Conservation (phyloP, 2,329 filamentous ascomycete species). For the Colletotrichum sp. region DNA sequence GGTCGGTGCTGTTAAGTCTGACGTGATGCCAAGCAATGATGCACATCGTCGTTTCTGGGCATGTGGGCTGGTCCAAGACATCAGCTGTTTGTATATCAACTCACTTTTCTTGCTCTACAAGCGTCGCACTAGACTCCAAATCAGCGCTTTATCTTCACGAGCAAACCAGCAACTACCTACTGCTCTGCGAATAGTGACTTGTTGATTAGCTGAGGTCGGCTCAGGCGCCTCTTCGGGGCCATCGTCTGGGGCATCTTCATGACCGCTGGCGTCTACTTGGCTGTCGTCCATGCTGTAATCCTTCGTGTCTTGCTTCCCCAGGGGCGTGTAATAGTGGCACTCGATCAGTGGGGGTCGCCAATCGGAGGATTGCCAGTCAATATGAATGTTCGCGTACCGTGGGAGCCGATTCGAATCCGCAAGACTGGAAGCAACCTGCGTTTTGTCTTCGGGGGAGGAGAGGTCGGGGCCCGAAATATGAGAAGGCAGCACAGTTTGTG, state of each 20-base stretch:
- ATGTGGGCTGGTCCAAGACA: not conserved
- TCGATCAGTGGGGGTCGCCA: not conserved
- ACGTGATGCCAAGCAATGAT: not conserved
- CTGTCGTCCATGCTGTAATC: conserved; percentile 16
- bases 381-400: not conserved
- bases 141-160: not conserved
- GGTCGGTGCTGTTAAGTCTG: not conserved
- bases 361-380: not conserved
- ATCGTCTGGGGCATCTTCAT: conserved; percentile 12
- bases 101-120: conserved; percentile 36
- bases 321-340: not conserved
- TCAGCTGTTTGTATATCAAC: not conserved
- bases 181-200: conserved; percentile 14
- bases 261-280: conserved; percentile 3
- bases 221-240: conserved; percentile 1
- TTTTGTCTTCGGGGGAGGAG: not conserved
- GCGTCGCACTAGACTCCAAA: conserved; percentile 31
- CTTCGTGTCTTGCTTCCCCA: not conserved
- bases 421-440: not conserved
- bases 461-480: conserved; percentile 17
- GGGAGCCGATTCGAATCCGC: not conserved
- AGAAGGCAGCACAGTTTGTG: not conserved
- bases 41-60: not conserved
- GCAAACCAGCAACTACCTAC: not conserved
- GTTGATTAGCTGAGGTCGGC: not conserved